Percentiles rank a stretch among this genome's conserved stretches.
Evolutionary conservation across 2,329 filamentous ascomycete genomes (phyloP).

Genomic region (Dactylellina haptotyla): DNA sequence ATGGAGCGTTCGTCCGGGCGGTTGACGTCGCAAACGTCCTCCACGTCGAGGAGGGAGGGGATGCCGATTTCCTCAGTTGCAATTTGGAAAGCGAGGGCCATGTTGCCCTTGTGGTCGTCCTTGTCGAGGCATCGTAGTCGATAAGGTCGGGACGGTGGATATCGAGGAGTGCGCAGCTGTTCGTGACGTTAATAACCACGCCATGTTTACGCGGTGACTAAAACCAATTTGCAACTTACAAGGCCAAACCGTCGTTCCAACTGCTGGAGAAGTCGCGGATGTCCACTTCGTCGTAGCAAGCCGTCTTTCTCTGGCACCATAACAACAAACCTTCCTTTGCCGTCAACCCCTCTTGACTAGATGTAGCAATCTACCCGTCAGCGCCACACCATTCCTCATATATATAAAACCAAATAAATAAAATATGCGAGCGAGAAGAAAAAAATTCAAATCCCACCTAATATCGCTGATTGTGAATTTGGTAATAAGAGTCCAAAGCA

Average conservation of each 20-base stretch:
- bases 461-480: constrained; percentile 99
- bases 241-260: constrained; percentile 97
- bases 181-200: neutral
- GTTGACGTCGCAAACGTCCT: constrained; percentile 95
- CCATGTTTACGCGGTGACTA: neutral
- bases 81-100: constrained; percentile 97
- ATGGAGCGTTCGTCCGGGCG: constrained; percentile 95
- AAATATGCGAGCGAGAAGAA: too few relatives aligned
- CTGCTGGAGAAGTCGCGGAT: constrained; percentile 93
- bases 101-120: constrained; percentile 91
- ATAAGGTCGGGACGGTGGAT: constrained; percentile 97
- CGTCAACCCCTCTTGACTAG: constrained; percentile 85
- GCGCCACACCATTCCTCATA: neutral
- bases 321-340: constrained; percentile 93
- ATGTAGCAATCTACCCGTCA: constrained; percentile 5
- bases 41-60: constrained; percentile 91
- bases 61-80: constrained; percentile 97
- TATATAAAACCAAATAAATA: too few relatives aligned
- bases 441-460: too few relatives aligned
- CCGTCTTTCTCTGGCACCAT: constrained; percentile 98
- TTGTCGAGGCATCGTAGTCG: constrained; percentile 97
- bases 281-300: constrained; percentile 96
- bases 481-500: constrained; percentile 98
- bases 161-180: constrained; percentile 84
- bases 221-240: constrained; percentile 68